Base-by-base conservation (phyloP, 257 asterid species). In the Solanum pennellii region DNA sequence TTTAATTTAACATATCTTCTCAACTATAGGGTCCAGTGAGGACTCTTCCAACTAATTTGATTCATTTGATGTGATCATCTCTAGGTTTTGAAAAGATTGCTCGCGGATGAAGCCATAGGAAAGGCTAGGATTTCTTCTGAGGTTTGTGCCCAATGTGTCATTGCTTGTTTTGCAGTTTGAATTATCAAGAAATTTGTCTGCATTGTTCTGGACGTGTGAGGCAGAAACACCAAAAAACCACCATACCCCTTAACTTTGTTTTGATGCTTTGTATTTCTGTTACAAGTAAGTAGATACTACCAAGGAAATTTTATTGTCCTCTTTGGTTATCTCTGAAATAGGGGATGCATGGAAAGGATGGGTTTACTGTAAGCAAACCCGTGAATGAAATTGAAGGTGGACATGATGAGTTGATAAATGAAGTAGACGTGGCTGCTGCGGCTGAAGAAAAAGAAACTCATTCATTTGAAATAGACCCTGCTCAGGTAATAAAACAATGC, bases 361-460 rank as follows among this genome's bases (percentile, higher is more conserved):
- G 95, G 31, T 97, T 97, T 90, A 94, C 96, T 20, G 88, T 94
- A 90, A 95, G 98, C 85, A 97, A 93, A 90, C 89, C 99, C 82
- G 89, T 94, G 45, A 97, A 93, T 86, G 99, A 97, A 90, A 91
- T 96, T 87, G 98, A 94, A 91, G 96, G 98, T 60, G 87, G 94
- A 47, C 99, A 97, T 85, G 98, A 93, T 86, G 99, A 96, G 89
- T 91, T 97, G 94, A 93, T 95, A 82, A 95, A 94, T 93, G 98
- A 92, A 90, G 98, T 98, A 29, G 98, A 96, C 87, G 87, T 97
- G 92, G 99, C 98, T 25, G 98, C 99, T 91, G 99, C 92, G 80
- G 96, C 98, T 90, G 99, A 95, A 94, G 99, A 97, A 92, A 97
- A 93, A 92, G 99, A 96, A 92, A 97, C 98, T 60, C 99, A 94